Percentiles rank a stretch among this genome's conserved stretches.
Evolutionary conservation across 805 yeast genomes (phyloP).

Genomic region (Pichia membranifaciens): DNA sequence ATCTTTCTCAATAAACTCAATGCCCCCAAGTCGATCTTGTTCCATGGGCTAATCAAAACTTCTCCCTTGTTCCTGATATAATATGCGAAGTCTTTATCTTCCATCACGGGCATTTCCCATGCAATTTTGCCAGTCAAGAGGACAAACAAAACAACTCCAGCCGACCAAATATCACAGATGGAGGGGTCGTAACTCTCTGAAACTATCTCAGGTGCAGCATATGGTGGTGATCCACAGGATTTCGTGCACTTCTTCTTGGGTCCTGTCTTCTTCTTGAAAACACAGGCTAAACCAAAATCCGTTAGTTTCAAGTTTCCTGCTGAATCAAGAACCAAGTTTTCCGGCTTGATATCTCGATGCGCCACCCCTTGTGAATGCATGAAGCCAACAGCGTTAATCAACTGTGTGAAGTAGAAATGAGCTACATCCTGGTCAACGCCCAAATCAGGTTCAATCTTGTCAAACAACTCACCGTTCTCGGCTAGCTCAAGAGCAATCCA

Average conservation of each 20-base stretch:
- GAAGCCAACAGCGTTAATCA: conserved; percentile 53
- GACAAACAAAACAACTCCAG: conserved; percentile 60
- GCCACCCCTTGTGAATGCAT: conserved; percentile 61
- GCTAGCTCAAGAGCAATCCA: conserved; percentile 68
- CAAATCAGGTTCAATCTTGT: conserved; percentile 69
- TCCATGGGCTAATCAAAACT: conserved; percentile 48
- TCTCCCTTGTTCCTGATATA: conserved; percentile 40
- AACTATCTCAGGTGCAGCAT: conserved; percentile 70
- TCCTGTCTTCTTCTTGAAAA: conserved; percentile 46
- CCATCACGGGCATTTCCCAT: conserved; percentile 56
- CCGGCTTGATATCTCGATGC: conserved; percentile 66
- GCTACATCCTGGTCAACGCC: conserved; percentile 64
- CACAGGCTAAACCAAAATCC: conserved; percentile 71
- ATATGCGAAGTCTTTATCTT: conserved; percentile 39
- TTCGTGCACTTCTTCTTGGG: conserved; percentile 41
- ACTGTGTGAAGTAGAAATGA: conserved; percentile 62
- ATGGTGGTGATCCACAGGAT: conserved; percentile 70
- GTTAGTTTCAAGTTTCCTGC: conserved; percentile 66
- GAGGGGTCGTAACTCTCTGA: conserved; percentile 50
- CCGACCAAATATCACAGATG: conserved; percentile 60
- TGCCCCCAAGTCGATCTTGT: conserved; percentile 41
- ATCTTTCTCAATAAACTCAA: conserved; percentile 48
- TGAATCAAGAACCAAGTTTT: conserved; percentile 56
- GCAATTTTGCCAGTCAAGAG: conserved; percentile 61
- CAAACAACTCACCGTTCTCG: conserved; percentile 70